These are phyloP conservation scores for Sugiyamaella smithiae DNA, from an alignment of 805 yeast genomes.

Conservation along the genomic window DNA sequence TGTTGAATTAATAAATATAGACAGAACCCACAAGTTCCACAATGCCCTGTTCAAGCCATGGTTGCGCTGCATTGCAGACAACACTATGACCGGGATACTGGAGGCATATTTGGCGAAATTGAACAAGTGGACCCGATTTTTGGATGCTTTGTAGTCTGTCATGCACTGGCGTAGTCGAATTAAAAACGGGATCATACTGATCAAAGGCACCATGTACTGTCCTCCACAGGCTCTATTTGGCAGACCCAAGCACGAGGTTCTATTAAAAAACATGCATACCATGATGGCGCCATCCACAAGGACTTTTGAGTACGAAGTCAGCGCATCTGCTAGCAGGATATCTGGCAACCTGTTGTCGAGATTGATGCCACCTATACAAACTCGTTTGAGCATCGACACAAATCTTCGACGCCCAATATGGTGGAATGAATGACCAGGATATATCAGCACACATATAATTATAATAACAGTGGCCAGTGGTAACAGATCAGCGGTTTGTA, in stretches of 20 bases:
- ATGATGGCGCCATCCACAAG: constrained; percentile 67
- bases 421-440: constrained; percentile 40
- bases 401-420: constrained; percentile 42
- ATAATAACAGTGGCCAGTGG: constrained; percentile 41
- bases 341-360: constrained; percentile 63
- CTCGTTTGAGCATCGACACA: constrained; percentile 43
- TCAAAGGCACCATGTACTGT: constrained; percentile 35
- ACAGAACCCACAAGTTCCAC: constrained; percentile 33
- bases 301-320: constrained; percentile 78
- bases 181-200: constrained; percentile 56
- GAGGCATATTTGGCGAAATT: constrained; percentile 76
- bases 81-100: constrained; percentile 51
- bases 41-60: constrained; percentile 17
- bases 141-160: constrained; percentile 56
- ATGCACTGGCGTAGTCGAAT: constrained; percentile 82
- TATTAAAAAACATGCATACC: constrained; percentile 44
- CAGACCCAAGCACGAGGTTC: constrained; percentile 37
- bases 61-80: constrained; percentile 29
- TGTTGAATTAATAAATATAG: constrained; percentile 61
- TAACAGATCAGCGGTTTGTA: constrained; percentile 28
- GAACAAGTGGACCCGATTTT: constrained; percentile 54
- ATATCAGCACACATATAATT: constrained; percentile 38
- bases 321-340: constrained; percentile 75
- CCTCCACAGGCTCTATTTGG: constrained; percentile 40
- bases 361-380: constrained; percentile 58